phyloP scores from a whole-genome alignment of 2,329 filamentous ascomycete genomes.

The Cladosporium sp. region DNA sequence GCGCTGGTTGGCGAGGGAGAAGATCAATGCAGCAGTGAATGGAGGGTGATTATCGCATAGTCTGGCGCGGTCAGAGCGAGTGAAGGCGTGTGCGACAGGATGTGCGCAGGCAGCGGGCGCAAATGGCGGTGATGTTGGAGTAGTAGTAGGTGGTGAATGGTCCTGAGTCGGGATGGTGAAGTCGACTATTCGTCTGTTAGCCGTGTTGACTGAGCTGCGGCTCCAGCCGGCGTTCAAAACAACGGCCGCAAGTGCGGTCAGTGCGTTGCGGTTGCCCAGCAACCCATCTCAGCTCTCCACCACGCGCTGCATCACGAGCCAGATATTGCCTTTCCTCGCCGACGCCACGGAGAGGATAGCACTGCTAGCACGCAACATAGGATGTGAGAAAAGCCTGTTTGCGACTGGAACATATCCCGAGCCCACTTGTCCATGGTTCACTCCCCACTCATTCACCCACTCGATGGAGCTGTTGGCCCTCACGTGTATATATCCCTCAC shows the following conservation, averaged over 20 bases:
- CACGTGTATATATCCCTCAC: not conserved
- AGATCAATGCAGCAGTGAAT: conserved; percentile 15
- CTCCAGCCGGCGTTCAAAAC: not conserved
- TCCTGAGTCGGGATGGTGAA: not conserved
- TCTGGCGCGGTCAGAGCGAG: conserved; percentile 3
- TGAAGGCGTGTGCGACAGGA: conserved; percentile 14
- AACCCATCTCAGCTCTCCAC: not conserved
- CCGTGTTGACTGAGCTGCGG: not conserved
- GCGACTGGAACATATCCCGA: not conserved
- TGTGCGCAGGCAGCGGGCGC: not conserved
- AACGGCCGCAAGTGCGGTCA: not conserved
- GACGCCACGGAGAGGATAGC: not conserved
- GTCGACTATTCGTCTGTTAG: not conserved
- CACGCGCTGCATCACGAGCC: not conserved
- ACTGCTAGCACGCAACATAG: not conserved
- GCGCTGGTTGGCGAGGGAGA: not conserved
- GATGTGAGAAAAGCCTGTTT: not conserved
- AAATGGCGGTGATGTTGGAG: conserved; percentile 5
- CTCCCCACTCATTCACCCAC: not conserved
- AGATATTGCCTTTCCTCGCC: not conserved
- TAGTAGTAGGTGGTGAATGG: not conserved
- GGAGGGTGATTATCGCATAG: conserved; percentile 21
- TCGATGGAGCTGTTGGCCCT: not conserved
- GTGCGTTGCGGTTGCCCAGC: not conserved
- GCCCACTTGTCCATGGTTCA: not conserved